Base-by-base conservation (phyloP, 169 alveolate species). In the Plasmodium yoelii region DNA sequence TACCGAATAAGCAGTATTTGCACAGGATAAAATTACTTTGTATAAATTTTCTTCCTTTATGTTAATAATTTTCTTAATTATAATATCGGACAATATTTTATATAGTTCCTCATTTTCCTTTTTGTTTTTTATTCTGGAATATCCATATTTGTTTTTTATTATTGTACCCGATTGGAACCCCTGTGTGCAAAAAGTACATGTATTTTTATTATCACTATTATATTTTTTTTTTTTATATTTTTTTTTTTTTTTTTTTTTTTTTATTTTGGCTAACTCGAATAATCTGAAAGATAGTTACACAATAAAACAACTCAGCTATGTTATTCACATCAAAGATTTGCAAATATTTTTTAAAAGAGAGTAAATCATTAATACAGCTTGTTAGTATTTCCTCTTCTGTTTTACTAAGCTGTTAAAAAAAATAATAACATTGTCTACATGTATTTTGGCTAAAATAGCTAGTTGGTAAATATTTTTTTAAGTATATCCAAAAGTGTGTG, bases 1-100 rank as follows among this genome's bases (percentile, higher is more conserved):
- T 34, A 75, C 88, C 74, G 88, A 55, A 74, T 61, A 75, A 65
- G 88, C 88, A 15, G 88, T 61, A 59, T 75, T 75, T 75, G 75
- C 88, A 39, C 88, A 75, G 22, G 75, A 61, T 55, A 75, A 61
- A 75, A 75, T 75, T 49, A 63, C 24, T 65, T 75, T 75, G 69
- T 75, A 75, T 61, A 75, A 26, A 47, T 65, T 63, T 75, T 75
- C 88, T 46, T 67, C 72, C 9, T 61, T 34, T 8, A 75, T 75
- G 57, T 75, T 75, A 22, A 75, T 75, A 60, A 46, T 60, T 75
- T 75, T 75, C 34, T 75, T 75, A 26, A 75, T 47, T 65, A 75
- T 22, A 75, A 75, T 56, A 18, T 60, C 28, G 0, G 88, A 75
- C 65, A 75, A 19, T n/a, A 46, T 42, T 75, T 34, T 51, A 65